These are phyloP conservation scores for Metrosideros polymorpha DNA, from an alignment of 441 rosid species.

Conservation along the genomic window DNA sequence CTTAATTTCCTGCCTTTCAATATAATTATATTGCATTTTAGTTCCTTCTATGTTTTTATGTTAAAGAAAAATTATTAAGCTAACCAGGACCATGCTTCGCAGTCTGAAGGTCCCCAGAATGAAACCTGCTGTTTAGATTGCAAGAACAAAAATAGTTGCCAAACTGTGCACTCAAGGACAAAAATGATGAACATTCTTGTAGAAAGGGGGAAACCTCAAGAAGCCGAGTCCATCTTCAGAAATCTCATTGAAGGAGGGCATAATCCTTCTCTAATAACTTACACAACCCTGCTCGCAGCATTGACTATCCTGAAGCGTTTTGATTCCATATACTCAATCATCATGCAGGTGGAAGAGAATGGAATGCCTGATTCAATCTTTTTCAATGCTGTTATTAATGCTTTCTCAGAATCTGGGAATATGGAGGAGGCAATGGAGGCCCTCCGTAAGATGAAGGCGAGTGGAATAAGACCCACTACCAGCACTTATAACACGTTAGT, in stretches of 20 bases:
- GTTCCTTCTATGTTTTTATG: background rate
- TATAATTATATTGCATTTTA: background rate
- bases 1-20: background rate
- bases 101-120: constrained; percentile 9
- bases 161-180: constrained; percentile 66
- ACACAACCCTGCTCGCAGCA: constrained; percentile 74
- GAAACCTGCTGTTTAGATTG: constrained; percentile 46
- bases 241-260: constrained; percentile 71
- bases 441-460: constrained; percentile 63
- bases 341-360: constrained; percentile 59
- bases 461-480: constrained; percentile 70
- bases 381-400: constrained; percentile 87
- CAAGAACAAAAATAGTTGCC: constrained; percentile 45
- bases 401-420: constrained; percentile 75
- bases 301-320: constrained; percentile 57
- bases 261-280: constrained; percentile 72
- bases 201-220: constrained; percentile 65
- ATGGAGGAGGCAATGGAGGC: constrained; percentile 73
- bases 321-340: constrained; percentile 47
- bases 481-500: constrained; percentile 81
- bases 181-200: constrained; percentile 67
- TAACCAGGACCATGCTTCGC: background rate
- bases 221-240: constrained; percentile 58
- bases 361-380: constrained; percentile 83
- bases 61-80: background rate